These are phyloP conservation scores for Corymbia calophylla DNA, from an alignment of 441 rosid species.

Conservation along the genomic window DNA sequence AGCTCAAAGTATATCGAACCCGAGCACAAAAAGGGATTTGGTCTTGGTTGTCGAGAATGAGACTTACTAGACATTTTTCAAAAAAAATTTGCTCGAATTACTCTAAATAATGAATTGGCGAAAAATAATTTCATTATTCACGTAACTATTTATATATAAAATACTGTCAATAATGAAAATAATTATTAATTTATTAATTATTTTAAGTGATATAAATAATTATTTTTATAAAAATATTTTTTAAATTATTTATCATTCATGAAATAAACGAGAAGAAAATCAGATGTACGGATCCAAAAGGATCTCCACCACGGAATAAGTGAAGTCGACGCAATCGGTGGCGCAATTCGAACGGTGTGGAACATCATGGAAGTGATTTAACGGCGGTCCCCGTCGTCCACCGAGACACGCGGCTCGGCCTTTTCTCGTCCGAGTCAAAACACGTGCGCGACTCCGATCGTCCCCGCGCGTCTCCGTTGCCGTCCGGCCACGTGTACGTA, in stretches of 20 bases:
- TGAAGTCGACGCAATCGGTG: not conserved
- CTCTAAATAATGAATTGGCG: too few relatives aligned
- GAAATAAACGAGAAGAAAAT: not conserved
- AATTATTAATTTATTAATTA: not conserved
- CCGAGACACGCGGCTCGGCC: not conserved
- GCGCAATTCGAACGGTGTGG: not conserved
- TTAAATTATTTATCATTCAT: fast-evolving
- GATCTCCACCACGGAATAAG: not conserved
- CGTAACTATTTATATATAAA: fast-evolving
- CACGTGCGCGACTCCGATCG: not conserved
- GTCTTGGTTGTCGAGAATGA: not conserved
- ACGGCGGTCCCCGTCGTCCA: not conserved
- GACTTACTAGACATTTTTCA: too few relatives aligned
- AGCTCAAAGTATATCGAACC: not conserved
- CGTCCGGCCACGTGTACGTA: not conserved
- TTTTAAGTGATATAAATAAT: not conserved
- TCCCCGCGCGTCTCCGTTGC: not conserved
- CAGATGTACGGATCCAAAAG: not conserved
- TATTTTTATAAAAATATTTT: not conserved
- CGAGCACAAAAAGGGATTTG: not conserved
- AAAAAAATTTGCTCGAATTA: too few relatives aligned
- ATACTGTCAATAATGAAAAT: fast-evolving
- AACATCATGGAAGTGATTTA: not conserved
- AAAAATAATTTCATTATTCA: fast-evolving
- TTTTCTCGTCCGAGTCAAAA: not conserved